These are phyloP conservation scores for Noccaea caerulescens DNA, from an alignment of 345 rosid species.

Conservation along the genomic window DNA sequence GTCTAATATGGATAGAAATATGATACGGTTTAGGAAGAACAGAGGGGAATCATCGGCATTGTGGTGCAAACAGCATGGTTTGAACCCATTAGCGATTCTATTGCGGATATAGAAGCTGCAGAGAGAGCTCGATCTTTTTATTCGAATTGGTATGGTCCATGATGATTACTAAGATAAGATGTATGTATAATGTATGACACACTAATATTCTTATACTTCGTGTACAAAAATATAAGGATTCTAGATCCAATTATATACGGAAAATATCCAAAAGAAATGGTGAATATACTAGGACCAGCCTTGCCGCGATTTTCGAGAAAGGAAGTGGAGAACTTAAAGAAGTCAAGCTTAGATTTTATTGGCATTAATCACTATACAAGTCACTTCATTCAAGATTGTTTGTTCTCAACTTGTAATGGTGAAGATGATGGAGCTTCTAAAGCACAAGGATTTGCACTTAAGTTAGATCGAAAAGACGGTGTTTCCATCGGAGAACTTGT, in stretches of 20 bases:
- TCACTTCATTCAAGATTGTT: constrained; percentile 63
- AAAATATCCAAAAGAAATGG: constrained; percentile 63
- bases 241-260: constrained; percentile 65
- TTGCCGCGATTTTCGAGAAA: constrained; percentile 57
- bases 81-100: constrained; percentile 60
- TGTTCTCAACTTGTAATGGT: constrained; percentile 50
- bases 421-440: constrained; percentile 56
- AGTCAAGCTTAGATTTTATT: constrained; percentile 53
- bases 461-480: constrained; percentile 47
- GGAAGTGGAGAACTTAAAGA: constrained; percentile 48
- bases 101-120: constrained; percentile 55
- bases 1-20: background rate
- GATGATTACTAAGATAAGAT: background rate
- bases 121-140: constrained; percentile 71
- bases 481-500: constrained; percentile 60
- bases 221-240: constrained; percentile 48
- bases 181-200: background rate
- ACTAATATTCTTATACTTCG: background rate
- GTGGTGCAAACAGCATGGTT: constrained; percentile 65
- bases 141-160: constrained; percentile 55
- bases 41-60: constrained; percentile 64
- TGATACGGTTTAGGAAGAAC: constrained; percentile 43
- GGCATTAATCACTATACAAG: constrained; percentile 73
- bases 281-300: constrained; percentile 48
- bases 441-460: constrained; percentile 53